Percentiles rank a stretch among this genome's conserved stretches.
Evolutionary conservation across 2,329 filamentous ascomycete species (phyloP).

Genomic region (Penicillium corylophilum): DNA sequence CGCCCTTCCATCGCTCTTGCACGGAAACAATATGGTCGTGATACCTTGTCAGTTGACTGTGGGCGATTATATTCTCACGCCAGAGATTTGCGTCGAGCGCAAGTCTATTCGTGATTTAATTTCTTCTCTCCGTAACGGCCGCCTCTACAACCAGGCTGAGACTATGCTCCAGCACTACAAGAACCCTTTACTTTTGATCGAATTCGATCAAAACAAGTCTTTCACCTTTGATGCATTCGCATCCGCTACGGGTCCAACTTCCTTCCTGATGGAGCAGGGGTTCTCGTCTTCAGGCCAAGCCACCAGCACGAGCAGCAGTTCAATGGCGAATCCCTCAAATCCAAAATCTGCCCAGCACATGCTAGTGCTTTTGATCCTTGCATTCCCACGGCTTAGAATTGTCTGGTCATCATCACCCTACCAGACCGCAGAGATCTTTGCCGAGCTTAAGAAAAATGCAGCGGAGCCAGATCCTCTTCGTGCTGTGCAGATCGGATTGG

Average conservation of each 20-base stretch:
- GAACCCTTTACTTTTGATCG: slow-evolving; percentile 85
- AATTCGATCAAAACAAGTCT: slow-evolving; percentile 95
- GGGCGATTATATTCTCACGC: slow-evolving; percentile 91
- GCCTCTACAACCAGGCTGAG: slow-evolving; percentile 88
- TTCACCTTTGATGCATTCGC: slow-evolving; percentile 80
- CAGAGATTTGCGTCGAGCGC: slow-evolving; percentile 87
- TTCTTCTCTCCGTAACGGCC: slow-evolving; percentile 85
- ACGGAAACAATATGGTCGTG: slow-evolving; percentile 82
- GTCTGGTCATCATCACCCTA: slow-evolving; percentile 94
- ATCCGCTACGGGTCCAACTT: slow-evolving; percentile 40
- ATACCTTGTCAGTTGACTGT: slow-evolving; percentile 96
- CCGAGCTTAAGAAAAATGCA: slow-evolving; percentile 84
- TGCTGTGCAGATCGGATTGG: slow-evolving; percentile 79
- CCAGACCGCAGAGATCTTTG: slow-evolving; percentile 96
- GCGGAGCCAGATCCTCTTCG: slow-evolving; percentile 86
- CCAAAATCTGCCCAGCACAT: slow-evolving; percentile 84
- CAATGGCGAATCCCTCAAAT: slow-evolving; percentile 60
- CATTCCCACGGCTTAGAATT: slow-evolving; percentile 84
- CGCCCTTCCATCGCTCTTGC: slow-evolving; percentile 83
- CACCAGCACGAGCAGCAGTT: slow-evolving; percentile 58
- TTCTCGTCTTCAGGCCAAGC: slow-evolving; percentile 38
- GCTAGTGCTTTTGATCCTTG: slow-evolving; percentile 85
- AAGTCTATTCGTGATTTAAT: slow-evolving; percentile 92
- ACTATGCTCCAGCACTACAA: slow-evolving; percentile 94
- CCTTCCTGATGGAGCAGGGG: slow-evolving; percentile 55